Evolutionary conservation across 75 land plant genomes (phyloP), one percentile per base, ranked within the genome.

Genomic region (Ceratopteris richardii): DNA sequence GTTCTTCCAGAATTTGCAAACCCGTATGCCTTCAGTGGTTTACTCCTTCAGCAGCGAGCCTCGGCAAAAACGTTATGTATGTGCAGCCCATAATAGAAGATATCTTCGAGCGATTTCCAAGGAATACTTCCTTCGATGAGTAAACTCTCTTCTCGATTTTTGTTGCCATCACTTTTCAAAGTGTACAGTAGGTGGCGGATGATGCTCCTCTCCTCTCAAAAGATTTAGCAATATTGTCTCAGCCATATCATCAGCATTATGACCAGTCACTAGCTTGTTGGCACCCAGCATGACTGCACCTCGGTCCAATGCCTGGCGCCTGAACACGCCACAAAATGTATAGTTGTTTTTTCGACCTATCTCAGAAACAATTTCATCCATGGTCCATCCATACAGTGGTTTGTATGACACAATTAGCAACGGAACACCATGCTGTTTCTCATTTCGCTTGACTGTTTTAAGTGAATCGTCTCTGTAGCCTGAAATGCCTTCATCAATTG

Each of bases 161-260:
- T n/a, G n/a, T n/a, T n/a, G n/a, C n/a, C n/a, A n/a, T n/a, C n/a
- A n/a, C n/a, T n/a, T n/a, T n/a, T n/a, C n/a, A n/a, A n/a, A n/a
- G n/a, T n/a, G n/a, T n/a, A n/a, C n/a, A n/a, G n/a, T n/a, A n/a
- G n/a, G n/a, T n/a, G n/a, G n/a, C n/a, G n/a, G n/a, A n/a, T n/a
- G n/a, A n/a, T n/a, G n/a, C n/a, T n/a, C n/a, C n/a, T 94, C 98
- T 58, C 98, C 98, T 0, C 96, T 84, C 62, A 94, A 76, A 27
- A 94, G 81, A 70, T 94, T 94, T 42, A 94, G 69, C 7, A 94
- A 66, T 44, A 94, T 82, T n/a, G 98, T 94, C 65, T 94, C 98
- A 56, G 98, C 98, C 64, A 94, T 84, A 70, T 94, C 98, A 82
- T 94, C 98, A 48, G 98, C 98, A 81, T 94, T 94, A 73, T 94